phyloP scores from a whole-genome alignment of 148 eudicot species.

The Euryodendron excelsum region DNA sequence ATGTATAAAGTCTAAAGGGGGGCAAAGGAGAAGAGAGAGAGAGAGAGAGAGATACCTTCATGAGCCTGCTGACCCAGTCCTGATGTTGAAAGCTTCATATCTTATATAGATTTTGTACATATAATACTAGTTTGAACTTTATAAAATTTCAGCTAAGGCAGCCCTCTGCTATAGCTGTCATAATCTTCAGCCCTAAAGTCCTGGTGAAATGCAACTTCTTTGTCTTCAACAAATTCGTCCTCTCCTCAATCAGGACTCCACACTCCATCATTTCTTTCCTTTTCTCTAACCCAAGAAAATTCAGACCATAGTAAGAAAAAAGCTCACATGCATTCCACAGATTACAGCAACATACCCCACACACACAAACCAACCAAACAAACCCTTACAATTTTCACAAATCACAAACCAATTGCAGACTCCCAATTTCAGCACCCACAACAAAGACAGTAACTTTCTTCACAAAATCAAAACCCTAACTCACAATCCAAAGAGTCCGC shows the following conservation, averaged over 20 bases:
- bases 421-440: background rate
- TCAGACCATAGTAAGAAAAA: background rate
- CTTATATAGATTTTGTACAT: background rate
- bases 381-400: constrained; percentile 7
- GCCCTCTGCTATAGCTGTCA: constrained; percentile 12
- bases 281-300: background rate
- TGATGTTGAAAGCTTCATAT: constrained; percentile 69
- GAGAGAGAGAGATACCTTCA: constrained; percentile 41
- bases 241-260: constrained; percentile 11
- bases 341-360: background rate
- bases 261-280: constrained; percentile 4
- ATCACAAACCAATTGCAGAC: background rate
- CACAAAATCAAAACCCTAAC: background rate
- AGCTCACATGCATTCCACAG: constrained; percentile 1
- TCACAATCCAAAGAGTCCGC: background rate
- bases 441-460: background rate
- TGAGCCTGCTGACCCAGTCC: constrained; percentile 54
- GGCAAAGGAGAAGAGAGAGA: background rate
- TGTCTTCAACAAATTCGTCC: background rate
- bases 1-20: background rate
- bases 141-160: constrained; percentile 12
- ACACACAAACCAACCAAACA: background rate
- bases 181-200: constrained; percentile 21
- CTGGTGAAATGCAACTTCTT: background rate
- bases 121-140: background rate